A percentile compares a stretch with the other conserved stretches of the same genome.
These are phyloP conservation scores for Plantago ovata DNA, from an alignment of 257 asterid species.

Conservation along the genomic window DNA sequence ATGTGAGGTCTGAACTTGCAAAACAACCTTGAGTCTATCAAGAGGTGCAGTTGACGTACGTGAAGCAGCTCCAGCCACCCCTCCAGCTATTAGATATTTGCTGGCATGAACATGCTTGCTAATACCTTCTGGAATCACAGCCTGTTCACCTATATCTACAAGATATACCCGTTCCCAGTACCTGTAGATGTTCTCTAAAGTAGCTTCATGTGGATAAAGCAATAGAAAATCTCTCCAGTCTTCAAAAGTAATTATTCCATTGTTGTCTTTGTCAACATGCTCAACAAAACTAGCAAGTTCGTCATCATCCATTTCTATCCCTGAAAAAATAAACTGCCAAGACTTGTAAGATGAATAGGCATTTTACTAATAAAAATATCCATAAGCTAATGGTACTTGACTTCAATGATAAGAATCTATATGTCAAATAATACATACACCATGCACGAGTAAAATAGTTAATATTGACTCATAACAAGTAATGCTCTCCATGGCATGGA, in stretches of 20 bases:
- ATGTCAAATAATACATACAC: too few species aligned
- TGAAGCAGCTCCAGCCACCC: constrained; percentile 97
- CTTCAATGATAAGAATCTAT: too few species aligned
- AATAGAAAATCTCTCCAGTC: constrained; percentile 98
- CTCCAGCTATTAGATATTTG: constrained; percentile 89
- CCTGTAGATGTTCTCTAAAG: constrained; percentile 84
- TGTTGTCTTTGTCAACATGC: constrained; percentile 92
- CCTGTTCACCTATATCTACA: constrained; percentile 95
- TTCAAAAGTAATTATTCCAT: constrained; percentile 91
- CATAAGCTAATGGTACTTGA: too few species aligned
- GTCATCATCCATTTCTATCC: constrained; percentile 85
- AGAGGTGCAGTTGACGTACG: constrained; percentile 97
- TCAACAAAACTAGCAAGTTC: constrained; percentile 98
- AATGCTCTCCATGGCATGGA: too few species aligned
- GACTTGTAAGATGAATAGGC: constrained; percentile 60
- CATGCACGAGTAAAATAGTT: too few species aligned
- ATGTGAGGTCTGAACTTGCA: constrained; percentile 85
- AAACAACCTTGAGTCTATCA: constrained; percentile 80
- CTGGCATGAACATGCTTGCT: constrained; percentile 79
- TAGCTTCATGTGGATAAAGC: constrained; percentile 94
- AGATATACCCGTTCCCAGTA: constrained; percentile 94
- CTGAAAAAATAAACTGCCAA: constrained; percentile 75
- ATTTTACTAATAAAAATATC: neutral
- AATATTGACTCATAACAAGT: too few species aligned
- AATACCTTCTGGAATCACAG: constrained; percentile 92